Conservation (phyloP, 257 asterid genomes). For the Plectranthus barbatus region DNA sequence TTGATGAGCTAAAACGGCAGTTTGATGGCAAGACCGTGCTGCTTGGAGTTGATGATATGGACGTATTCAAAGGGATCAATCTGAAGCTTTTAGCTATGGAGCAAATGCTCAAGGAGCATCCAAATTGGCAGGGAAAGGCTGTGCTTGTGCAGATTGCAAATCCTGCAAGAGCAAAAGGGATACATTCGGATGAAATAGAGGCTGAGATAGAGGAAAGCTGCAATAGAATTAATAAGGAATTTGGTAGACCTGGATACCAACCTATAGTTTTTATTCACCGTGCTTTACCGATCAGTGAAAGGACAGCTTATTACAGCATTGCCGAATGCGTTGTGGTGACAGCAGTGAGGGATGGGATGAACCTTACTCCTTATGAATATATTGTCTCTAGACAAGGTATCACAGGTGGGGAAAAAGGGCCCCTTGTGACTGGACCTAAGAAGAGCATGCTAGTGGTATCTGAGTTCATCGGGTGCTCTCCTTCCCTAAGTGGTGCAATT, state of each 20-base stretch:
- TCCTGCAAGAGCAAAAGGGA: constrained; percentile 62
- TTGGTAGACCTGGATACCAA: constrained; percentile 61
- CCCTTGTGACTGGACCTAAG: constrained; percentile 41
- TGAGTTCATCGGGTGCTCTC: too few relatives aligned
- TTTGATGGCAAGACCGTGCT: constrained; percentile 58
- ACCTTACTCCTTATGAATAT: constrained; percentile 66
- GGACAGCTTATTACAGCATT: constrained; percentile 59
- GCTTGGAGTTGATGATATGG: constrained; percentile 81
- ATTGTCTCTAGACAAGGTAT: constrained; percentile 70
- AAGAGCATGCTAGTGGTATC: constrained; percentile 80
- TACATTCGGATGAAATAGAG: constrained; percentile 45
- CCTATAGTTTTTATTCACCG: constrained; percentile 51
- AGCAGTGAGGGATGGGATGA: constrained; percentile 81
- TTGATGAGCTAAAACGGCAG: constrained; percentile 45
- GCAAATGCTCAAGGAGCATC: constrained; percentile 62
- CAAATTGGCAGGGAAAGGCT: constrained; percentile 61
- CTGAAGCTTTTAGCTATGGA: constrained; percentile 70
- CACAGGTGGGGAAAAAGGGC: constrained; percentile 35
- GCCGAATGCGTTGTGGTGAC: constrained; percentile 76
- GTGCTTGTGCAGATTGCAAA: constrained; percentile 67
- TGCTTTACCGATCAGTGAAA: constrained; percentile 44
- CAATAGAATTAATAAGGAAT: constrained; percentile 44
- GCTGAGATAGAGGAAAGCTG: constrained; percentile 56
- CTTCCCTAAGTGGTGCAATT: too few relatives aligned
- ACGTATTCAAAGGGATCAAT: constrained; percentile 70